phyloP scores from a whole-genome alignment of 148 eudicot genomes.

The Polygonum aviculare region DNA sequence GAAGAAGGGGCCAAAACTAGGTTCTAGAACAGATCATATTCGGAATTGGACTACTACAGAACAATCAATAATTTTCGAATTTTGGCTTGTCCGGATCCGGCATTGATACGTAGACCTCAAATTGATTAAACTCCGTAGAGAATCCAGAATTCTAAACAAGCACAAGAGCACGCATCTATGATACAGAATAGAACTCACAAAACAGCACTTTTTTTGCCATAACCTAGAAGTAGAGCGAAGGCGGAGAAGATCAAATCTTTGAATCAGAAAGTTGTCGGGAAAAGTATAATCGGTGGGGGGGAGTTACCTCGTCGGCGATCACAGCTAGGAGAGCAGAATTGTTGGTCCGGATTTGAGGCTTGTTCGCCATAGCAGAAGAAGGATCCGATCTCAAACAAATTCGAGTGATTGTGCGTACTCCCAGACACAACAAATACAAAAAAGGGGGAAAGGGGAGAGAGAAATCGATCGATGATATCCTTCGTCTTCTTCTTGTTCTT shows the following conservation, averaged over 20 bases:
- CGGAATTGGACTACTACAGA: not conserved
- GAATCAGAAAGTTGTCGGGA: not conserved
- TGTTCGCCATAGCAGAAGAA: slow-evolving; percentile 5
- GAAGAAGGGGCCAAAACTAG: not conserved
- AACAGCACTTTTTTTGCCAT: not conserved
- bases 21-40: not conserved
- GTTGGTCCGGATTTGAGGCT: slow-evolving; percentile 8
- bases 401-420: not conserved
- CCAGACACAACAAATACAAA: not conserved
- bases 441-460: not conserved
- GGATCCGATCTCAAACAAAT: not conserved
- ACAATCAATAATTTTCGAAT: not conserved
- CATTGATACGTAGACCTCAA: not conserved
- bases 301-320: slow-evolving; percentile 11
- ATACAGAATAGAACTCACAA: not conserved
- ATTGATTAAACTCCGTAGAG: not conserved
- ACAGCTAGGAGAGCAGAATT: slow-evolving; percentile 8
- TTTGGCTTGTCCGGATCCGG: not conserved
- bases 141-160: not conserved
- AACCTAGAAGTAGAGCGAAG: not conserved
- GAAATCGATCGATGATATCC: too few relatives aligned
- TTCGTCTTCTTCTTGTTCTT: too few relatives aligned
- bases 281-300: not conserved
- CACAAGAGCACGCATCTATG: not conserved
- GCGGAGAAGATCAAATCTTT: not conserved